Conservation (phyloP, 305 asterid species). For the Solanum hybrid region DNA sequence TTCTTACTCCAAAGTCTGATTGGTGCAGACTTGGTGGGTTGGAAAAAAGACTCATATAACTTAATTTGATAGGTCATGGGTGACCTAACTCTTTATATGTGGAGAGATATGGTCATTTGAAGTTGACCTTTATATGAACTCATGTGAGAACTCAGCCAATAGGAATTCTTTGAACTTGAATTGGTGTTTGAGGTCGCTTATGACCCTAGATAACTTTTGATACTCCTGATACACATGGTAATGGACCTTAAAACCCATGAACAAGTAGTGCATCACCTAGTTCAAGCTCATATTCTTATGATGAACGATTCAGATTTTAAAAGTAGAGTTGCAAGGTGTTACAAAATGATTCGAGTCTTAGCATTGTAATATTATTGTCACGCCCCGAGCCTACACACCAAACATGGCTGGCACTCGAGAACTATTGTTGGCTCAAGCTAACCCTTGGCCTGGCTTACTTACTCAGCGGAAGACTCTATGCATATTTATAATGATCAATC, state of each 20-base stretch:
- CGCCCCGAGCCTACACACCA: no score
- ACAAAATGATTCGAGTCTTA: no score
- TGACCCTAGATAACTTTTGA: not conserved
- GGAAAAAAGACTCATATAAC: not conserved
- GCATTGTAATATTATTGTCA: not conserved
- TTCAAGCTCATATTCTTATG: not conserved
- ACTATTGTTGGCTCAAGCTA: no score
- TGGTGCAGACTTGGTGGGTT: not conserved
- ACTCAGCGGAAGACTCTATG: no score
- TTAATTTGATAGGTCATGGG: not conserved
- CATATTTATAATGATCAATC: no score
- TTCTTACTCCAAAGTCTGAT: not conserved
- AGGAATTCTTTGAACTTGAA: not conserved
- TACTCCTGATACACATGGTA: no score
- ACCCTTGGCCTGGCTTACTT: no score
- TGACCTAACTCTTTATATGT: not conserved
- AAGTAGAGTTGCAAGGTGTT: not conserved
- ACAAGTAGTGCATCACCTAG: not conserved
- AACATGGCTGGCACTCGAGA: no score
- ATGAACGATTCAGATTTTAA: no score
- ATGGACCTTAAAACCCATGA: not conserved
- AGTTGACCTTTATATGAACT: not conserved
- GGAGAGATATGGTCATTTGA: not conserved
- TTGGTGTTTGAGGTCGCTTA: not conserved
- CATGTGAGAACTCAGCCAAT: not conserved